These are phyloP conservation scores for Psilocybe tampanensis DNA, from an alignment of 768 basidiomycete species.

Conservation along the genomic window DNA sequence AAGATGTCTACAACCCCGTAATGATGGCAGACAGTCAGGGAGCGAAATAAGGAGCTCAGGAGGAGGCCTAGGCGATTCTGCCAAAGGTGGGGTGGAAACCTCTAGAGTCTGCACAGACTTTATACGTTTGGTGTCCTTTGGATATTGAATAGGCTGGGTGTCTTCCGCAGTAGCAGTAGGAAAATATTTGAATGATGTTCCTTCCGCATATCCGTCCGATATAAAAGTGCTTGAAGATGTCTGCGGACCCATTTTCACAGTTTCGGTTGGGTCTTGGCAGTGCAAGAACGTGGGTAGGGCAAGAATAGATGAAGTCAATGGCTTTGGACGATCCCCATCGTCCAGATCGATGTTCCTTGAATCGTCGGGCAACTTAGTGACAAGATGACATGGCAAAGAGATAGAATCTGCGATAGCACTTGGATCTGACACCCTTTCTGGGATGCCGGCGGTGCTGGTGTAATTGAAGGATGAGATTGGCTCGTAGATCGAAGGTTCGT, in stretches of 20 bases:
- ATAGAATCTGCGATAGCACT: not conserved
- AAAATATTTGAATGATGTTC: not conserved
- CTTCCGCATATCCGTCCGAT: not conserved
- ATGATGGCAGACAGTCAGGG: not conserved
- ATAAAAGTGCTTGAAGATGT: not conserved
- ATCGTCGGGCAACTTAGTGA: not conserved
- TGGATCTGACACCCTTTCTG: not conserved
- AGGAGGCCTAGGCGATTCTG: not conserved
- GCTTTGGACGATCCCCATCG: not conserved
- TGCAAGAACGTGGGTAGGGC: not conserved
- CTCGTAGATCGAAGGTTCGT: not conserved
- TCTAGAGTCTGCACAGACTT: not conserved
- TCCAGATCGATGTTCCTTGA: not conserved
- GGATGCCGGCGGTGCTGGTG: not conserved
- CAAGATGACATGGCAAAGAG: not conserved
- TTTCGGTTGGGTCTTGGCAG: not conserved
- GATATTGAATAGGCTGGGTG: not conserved
- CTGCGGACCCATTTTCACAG: not conserved
- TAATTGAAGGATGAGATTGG: not conserved
- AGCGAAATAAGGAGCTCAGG: not conserved
- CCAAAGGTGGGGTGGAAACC: not conserved
- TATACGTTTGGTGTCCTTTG: not conserved
- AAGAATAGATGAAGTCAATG: not conserved
- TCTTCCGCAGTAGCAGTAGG: not conserved
- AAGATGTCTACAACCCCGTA: not conserved